Percentiles rank a stretch among this genome's conserved stretches.
These are phyloP conservation scores for Torrubiella hemipterigena DNA, from an alignment of 2,329 filamentous ascomycete species.

Conservation along the genomic window DNA sequence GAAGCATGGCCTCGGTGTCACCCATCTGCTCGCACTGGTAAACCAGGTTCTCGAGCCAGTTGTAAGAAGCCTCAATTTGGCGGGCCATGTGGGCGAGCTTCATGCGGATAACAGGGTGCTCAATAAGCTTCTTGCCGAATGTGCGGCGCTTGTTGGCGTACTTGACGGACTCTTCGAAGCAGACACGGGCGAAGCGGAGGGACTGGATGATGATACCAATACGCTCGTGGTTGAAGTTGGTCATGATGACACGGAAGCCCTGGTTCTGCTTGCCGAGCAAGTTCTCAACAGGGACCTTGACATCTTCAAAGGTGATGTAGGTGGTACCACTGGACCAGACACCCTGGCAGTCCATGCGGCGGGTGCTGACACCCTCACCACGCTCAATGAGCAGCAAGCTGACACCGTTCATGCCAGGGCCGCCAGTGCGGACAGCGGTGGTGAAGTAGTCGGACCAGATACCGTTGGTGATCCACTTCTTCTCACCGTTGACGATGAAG, in stretches of 20 bases:
- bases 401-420: conserved; percentile 83
- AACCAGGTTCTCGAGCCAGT: conserved; percentile 91
- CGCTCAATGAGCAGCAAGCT: conserved; percentile 88
- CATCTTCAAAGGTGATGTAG: conserved; percentile 96
- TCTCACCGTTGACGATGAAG: conserved; percentile 98
- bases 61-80: conserved; percentile 93
- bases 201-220: conserved; percentile 98
- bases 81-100: conserved; percentile 98
- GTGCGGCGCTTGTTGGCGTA: conserved; percentile 96
- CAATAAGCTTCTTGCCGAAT: conserved; percentile 92
- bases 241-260: conserved; percentile 98
- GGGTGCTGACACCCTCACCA: conserved; percentile 75
- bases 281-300: conserved; percentile 99
- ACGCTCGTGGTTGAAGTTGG: conserved; percentile 98
- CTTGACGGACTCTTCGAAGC: conserved; percentile 92
- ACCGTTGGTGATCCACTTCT: conserved; percentile 99
- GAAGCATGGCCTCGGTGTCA: conserved; percentile 90
- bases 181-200: conserved; percentile 87
- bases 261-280: conserved; percentile 95
- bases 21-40: conserved; percentile 90
- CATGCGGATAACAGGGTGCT: conserved; percentile 93
- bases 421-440: conserved; percentile 83
- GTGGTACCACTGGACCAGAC: conserved; percentile 93
- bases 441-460: conserved; percentile 98
- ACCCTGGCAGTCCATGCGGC: conserved; percentile 97